Conservation (phyloP, 345 rosid genomes). For the Microthlaspi erraticum region DNA sequence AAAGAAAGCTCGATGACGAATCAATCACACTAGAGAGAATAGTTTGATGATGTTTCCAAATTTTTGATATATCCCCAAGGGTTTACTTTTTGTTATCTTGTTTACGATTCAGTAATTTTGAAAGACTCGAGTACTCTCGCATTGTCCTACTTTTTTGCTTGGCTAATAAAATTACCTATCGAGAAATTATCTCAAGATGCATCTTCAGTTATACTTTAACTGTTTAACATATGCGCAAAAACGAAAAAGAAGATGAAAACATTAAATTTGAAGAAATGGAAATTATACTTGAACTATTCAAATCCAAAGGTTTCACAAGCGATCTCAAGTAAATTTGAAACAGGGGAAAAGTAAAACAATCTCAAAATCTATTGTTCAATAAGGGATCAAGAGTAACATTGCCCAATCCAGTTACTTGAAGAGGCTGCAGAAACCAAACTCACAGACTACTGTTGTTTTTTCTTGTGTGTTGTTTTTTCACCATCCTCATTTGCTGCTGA, state of each 20-base stretch:
- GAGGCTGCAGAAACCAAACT: conserved; percentile 19
- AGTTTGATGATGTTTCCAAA: not conserved
- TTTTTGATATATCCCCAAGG: conserved; percentile 3
- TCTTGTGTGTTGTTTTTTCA: conserved; percentile 23
- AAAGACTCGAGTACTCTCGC: not conserved
- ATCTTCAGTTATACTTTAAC: not conserved
- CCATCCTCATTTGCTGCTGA: conserved; percentile 30
- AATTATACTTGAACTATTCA: conserved; percentile 17
- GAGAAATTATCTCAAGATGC: not conserved
- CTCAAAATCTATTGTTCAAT: conserved; percentile 20
- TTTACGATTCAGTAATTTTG: conserved; percentile 11
- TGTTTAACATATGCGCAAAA: not conserved
- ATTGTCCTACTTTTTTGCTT: not conserved
- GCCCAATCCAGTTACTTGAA: conserved; percentile 22
- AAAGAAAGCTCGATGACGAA: conserved; percentile 47
- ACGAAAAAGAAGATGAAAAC: not conserved
- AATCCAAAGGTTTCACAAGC: conserved; percentile 25
- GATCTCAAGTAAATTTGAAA: conserved; percentile 4
- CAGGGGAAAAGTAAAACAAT: conserved; percentile 5
- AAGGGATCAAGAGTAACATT: conserved; percentile 12
- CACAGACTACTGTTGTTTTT: not conserved
- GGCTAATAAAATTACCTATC: not conserved
- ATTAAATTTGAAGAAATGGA: not conserved
- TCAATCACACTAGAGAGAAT: not conserved
- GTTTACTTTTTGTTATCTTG: not conserved